Evolutionary conservation across 257 asterid genomes (phyloP).

Genomic region (Ilex asprella): DNA sequence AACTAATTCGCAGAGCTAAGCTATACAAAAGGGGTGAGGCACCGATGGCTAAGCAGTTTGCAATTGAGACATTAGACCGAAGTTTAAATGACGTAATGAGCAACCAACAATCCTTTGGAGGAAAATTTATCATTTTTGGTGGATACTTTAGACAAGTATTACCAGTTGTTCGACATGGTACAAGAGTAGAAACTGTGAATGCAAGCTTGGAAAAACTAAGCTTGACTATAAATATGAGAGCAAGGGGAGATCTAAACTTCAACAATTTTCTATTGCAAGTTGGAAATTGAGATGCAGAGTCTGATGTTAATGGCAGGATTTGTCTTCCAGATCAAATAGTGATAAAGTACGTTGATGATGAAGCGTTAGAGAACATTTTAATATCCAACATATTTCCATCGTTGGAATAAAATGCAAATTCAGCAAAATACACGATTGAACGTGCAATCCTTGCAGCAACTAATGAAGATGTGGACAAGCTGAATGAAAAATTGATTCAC

Average conservation of each 20-base stretch:
- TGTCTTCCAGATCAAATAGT: constrained; percentile 1
- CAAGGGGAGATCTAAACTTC: not conserved
- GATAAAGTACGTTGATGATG: not conserved
- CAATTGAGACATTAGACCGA: not conserved
- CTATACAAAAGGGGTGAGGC: constrained; percentile 8
- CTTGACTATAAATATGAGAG: not conserved
- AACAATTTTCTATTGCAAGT: not conserved
- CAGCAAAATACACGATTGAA: not conserved
- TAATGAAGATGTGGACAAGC: too few relatives aligned
- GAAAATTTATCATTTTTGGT: too few relatives aligned
- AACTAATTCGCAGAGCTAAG: not conserved
- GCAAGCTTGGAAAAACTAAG: not conserved
- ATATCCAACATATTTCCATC: not conserved
- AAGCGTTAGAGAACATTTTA: not conserved
- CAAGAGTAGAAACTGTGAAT: not conserved
- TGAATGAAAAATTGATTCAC: too few relatives aligned
- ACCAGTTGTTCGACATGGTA: not conserved
- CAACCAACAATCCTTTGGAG: too few relatives aligned
- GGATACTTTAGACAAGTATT: too few relatives aligned
- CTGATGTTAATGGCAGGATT: not conserved
- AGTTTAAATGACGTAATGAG: too few relatives aligned
- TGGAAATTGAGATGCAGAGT: not conserved
- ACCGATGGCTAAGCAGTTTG: not conserved
- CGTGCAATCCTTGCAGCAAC: not conserved
- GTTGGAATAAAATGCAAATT: not conserved